These are phyloP conservation scores for Rhizopogon salebrosus DNA, from an alignment of 768 basidiomycete species.

Conservation along the genomic window DNA sequence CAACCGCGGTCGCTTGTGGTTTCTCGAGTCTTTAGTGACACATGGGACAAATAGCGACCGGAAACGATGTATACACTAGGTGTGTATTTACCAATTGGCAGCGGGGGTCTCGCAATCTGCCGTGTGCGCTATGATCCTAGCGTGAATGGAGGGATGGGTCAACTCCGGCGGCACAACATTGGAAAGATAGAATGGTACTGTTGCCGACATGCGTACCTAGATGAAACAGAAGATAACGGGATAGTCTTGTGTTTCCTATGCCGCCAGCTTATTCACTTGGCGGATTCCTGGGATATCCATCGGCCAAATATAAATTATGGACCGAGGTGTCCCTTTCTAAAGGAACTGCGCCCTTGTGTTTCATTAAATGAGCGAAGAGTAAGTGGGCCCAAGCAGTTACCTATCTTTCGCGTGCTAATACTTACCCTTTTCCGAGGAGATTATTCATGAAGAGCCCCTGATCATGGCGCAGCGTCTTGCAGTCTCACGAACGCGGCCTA, in stretches of 20 bases:
- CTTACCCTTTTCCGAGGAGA: neutral
- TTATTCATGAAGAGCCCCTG: neutral
- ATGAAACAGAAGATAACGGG: neutral
- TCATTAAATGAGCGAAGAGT: neutral
- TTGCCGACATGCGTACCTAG: neutral
- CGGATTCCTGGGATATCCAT: no score
- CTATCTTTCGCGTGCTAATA: neutral
- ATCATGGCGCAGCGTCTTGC: neutral
- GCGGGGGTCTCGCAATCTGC: no score
- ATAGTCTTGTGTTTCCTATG: neutral
- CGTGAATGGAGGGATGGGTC: no score
- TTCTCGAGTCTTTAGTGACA: no score
- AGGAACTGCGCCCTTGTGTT: neutral
- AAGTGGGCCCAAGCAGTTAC: neutral
- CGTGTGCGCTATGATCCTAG: no score
- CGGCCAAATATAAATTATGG: neutral
- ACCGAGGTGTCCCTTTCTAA: neutral
- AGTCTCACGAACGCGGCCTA: neutral
- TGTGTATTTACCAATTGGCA: no score
- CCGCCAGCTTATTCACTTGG: neutral
- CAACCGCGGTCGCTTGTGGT: no score
- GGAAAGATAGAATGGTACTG: no score
- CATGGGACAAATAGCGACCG: no score
- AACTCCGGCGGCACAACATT: no score
- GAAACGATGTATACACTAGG: no score